Percentiles rank a stretch among this genome's conserved stretches.
phyloP scores from a whole-genome alignment of 176 grass and related monocot species.

The Bolboschoenus planiculmis region DNA sequence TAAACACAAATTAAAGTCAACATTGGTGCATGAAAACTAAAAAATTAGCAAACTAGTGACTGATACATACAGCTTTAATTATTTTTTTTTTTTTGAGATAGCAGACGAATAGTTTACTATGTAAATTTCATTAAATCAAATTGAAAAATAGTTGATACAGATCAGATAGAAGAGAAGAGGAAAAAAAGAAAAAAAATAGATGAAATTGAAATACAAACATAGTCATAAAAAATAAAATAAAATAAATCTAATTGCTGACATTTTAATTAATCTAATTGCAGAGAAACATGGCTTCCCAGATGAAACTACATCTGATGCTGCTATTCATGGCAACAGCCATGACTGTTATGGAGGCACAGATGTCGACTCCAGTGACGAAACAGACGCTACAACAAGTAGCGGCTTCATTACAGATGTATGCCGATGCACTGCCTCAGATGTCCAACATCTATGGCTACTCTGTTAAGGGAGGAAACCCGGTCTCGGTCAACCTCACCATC shows the following conservation, averaged over 20 bases:
- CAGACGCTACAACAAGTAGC: constrained; percentile 33
- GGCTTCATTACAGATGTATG: constrained; percentile 40
- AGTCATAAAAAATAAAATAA: too few species aligned
- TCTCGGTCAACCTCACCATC: constrained; percentile 44
- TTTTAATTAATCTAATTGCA: not conserved
- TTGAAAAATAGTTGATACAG: too few species aligned
- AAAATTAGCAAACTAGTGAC: not conserved
- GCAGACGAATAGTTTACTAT: too few species aligned
- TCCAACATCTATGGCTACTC: constrained; percentile 34
- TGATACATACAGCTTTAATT: too few species aligned
- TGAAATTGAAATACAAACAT: too few species aligned
- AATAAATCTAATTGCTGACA: not conserved
- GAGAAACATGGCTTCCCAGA: not conserved
- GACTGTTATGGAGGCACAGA: not conserved
- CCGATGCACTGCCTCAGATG: constrained; percentile 47
- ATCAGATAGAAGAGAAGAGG: too few species aligned
- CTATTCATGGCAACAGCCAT: not conserved
- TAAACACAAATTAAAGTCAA: not conserved
- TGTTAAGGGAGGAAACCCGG: constrained; percentile 2
- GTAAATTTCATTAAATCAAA: too few species aligned
- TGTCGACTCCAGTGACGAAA: not conserved
- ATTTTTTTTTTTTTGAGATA: too few species aligned
- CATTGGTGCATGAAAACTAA: too few species aligned
- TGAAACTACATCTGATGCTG: not conserved
- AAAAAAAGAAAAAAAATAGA: too few species aligned